phyloP scores from a whole-genome alignment of 164 flowering plant species.

The Vitis riparia region DNA sequence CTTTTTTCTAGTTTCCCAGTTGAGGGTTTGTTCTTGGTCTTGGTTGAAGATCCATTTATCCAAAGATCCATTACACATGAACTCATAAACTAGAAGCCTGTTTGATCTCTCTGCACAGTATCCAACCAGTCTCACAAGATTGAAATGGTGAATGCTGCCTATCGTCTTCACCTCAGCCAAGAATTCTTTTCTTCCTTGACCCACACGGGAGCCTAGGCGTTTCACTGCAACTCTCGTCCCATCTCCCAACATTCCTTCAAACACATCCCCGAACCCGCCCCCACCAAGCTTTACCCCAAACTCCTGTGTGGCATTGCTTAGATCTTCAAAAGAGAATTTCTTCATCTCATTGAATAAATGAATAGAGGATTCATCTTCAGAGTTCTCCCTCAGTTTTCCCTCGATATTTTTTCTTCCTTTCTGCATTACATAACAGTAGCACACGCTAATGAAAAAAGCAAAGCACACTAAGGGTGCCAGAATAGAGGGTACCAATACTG shows the following conservation, averaged over 20 bases:
- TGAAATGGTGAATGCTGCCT: constrained; percentile 19
- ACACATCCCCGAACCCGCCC: constrained; percentile 24
- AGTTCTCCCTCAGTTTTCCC: background rate
- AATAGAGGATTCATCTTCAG: background rate
- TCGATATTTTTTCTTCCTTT: no score
- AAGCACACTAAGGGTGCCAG: no score
- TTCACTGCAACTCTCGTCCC: constrained; percentile 16
- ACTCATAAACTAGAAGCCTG: constrained; percentile 19
- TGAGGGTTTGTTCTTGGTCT: background rate
- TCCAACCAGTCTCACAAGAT: constrained; percentile 10
- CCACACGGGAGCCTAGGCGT: background rate
- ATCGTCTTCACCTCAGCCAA: constrained; percentile 13
- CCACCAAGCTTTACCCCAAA: constrained; percentile 13
- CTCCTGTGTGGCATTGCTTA: background rate
- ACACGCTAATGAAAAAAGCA: background rate
- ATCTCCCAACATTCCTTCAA: constrained; percentile 10
- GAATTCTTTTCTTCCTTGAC: constrained; percentile 10
- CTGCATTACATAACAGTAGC: no score
- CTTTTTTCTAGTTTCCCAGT: constrained; percentile 8
- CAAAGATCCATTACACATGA: constrained; percentile 20
- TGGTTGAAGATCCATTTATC: constrained; percentile 16
- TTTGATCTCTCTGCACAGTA: constrained; percentile 11
- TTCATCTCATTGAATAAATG: background rate
- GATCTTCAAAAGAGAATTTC: background rate
- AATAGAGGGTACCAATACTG: no score